A percentile compares a stretch with the other conserved stretches of the same genome.
phyloP scores from a whole-genome alignment of 208 protist genomes.

The Phytomonas sp. region DNA sequence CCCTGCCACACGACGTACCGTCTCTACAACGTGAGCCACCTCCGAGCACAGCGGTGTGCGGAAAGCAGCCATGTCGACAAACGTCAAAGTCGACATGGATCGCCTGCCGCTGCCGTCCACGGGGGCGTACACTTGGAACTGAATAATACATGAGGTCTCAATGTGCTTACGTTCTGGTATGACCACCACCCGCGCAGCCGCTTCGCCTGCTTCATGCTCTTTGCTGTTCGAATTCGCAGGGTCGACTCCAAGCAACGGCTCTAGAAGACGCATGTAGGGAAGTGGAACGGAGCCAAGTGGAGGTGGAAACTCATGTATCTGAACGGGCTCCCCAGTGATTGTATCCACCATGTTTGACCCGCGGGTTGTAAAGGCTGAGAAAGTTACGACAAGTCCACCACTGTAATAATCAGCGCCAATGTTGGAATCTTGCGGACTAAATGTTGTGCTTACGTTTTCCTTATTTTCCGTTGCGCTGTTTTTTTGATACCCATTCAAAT shows the following conservation, averaged over 20 bases:
- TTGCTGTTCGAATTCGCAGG: neutral
- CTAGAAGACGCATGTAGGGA: slow-evolving; percentile 63
- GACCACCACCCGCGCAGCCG: slow-evolving; percentile 37
- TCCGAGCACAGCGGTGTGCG: slow-evolving; percentile 49
- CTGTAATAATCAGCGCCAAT: slow-evolving; percentile 3
- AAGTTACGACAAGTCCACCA: slow-evolving; percentile 58
- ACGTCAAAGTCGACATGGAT: slow-evolving; percentile 81
- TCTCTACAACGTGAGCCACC: slow-evolving; percentile 60
- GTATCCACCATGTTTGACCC: slow-evolving; percentile 56
- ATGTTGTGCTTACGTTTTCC: slow-evolving; percentile 11
- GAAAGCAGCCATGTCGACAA: slow-evolving; percentile 78
- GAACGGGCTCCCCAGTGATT: slow-evolving; percentile 41
- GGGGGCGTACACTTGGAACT: slow-evolving; percentile 82
- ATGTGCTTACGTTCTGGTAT: slow-evolving; percentile 61
- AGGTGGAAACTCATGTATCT: slow-evolving; percentile 65
- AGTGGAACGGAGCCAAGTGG: slow-evolving; percentile 59
- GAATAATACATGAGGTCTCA: slow-evolving; percentile 72
- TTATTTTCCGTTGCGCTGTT: slow-evolving; percentile 7
- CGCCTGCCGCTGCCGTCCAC: slow-evolving; percentile 60
- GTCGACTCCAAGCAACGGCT: slow-evolving; percentile 9
- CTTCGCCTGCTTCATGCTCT: slow-evolving; percentile 1
- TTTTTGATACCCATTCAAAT: neutral
- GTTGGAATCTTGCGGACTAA: slow-evolving; percentile 4
- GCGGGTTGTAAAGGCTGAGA: slow-evolving; percentile 66
- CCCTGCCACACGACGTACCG: slow-evolving; percentile 50